Evolutionary conservation across 1,284 basidiomycete genomes (phyloP).

Genomic region (Austroboletus sp.): DNA sequence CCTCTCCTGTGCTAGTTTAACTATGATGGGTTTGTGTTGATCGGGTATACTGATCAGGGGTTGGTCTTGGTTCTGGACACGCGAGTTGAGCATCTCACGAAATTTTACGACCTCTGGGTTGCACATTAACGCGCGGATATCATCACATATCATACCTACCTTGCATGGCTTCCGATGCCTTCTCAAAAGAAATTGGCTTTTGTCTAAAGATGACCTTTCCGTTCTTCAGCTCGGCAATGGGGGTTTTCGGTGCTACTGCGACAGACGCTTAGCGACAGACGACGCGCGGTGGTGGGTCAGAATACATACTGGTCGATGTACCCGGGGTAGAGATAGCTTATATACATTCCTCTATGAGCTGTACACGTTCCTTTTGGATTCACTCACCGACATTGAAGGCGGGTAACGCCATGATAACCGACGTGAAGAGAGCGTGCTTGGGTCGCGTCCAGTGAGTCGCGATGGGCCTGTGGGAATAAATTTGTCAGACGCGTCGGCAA

Average conservation of each 20-base stretch:
- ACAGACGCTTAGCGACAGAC: slow-evolving; percentile 1
- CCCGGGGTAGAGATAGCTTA: slow-evolving; percentile 13
- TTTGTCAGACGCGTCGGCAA: slow-evolving; percentile 31
- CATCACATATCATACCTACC: slow-evolving; percentile 41
- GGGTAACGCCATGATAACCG: slow-evolving; percentile 34
- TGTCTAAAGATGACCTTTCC: slow-evolving; percentile 75
- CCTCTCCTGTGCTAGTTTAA: slow-evolving; percentile 78
- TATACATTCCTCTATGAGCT: slow-evolving; percentile 2
- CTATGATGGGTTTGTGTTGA: slow-evolving; percentile 66
- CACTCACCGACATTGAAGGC: slow-evolving; percentile 36
- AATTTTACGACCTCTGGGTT: slow-evolving; percentile 60
- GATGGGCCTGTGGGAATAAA: slow-evolving; percentile 21
- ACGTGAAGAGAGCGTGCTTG: slow-evolving; percentile 10
- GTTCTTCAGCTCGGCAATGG: slow-evolving; percentile 61
- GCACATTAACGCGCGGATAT: neutral
- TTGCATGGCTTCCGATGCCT: slow-evolving; percentile 74
- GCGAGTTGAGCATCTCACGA: slow-evolving; percentile 57
- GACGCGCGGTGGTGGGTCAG: neutral
- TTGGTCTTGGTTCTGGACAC: slow-evolving; percentile 39
- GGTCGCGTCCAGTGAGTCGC: slow-evolving; percentile 20
- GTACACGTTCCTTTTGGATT: slow-evolving; percentile 6
- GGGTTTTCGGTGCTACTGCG: slow-evolving; percentile 31
- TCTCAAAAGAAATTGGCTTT: slow-evolving; percentile 67
- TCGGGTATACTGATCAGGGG: slow-evolving; percentile 56
- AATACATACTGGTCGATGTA: slow-evolving; percentile 16